These are phyloP conservation scores for Xylaria cubensis DNA, from an alignment of 495 filamentous ascomycete genomes.

Conservation along the genomic window DNA sequence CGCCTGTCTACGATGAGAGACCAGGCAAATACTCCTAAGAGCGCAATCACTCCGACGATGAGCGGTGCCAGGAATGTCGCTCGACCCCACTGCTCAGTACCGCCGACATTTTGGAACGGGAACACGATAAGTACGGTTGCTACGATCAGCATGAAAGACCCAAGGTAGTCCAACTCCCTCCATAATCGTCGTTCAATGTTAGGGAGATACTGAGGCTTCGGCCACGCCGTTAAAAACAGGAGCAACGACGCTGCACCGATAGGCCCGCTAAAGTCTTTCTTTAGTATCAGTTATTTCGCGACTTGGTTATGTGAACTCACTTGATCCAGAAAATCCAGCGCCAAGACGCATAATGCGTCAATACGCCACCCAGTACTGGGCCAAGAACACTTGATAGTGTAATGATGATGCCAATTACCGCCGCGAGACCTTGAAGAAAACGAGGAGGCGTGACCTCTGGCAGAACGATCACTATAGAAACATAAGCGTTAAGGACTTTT, in stretches of 20 bases:
- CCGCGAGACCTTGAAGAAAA: constrained; percentile 45
- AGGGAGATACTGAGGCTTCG: constrained; percentile 44
- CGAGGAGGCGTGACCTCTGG: constrained; percentile 56
- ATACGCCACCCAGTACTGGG: constrained; percentile 53
- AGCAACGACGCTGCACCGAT: constrained; percentile 56
- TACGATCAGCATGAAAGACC: constrained; percentile 60
- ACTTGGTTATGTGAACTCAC: constrained; percentile 42
- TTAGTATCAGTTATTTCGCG: constrained; percentile 3
- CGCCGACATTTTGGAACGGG: constrained; percentile 62
- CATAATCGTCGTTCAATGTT: constrained; percentile 44
- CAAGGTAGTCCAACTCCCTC: constrained; percentile 60
- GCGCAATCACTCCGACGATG: constrained; percentile 47
- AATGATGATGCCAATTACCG: constrained; percentile 42
- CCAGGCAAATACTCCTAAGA: constrained; percentile 54
- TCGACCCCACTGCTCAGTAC: constrained; percentile 47
- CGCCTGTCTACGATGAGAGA: constrained; percentile 40
- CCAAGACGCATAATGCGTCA: constrained; percentile 48
- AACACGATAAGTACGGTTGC: constrained; percentile 64
- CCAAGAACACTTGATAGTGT: constrained; percentile 51
- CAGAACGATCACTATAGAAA: constrained; percentile 50
- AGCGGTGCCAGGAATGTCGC: constrained; percentile 55
- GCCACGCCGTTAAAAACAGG: constrained; percentile 57
- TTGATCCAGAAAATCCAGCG: constrained; percentile 60
- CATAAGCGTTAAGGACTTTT: constrained; percentile 2
- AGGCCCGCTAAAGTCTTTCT: constrained; percentile 43